Conservation (phyloP, 495 filamentous ascomycete genomes). For the Oidiodendron maius region DNA sequence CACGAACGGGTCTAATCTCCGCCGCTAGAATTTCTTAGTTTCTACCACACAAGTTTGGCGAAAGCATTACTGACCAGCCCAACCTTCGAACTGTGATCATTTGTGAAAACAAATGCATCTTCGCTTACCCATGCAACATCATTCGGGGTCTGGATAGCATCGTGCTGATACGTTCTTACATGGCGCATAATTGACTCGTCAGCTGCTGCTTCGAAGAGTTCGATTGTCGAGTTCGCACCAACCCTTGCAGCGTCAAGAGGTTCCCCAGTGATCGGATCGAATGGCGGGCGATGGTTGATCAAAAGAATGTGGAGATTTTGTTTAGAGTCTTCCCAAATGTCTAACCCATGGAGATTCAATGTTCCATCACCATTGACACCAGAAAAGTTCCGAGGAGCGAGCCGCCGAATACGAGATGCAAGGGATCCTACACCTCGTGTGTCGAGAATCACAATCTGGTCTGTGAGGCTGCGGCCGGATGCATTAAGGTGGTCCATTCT, state of each 20-base stretch:
- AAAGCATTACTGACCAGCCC: constrained; percentile 15
- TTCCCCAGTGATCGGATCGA: constrained; percentile 27
- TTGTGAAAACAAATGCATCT: constrained; percentile 27
- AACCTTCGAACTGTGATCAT: constrained; percentile 29
- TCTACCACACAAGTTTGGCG: not conserved
- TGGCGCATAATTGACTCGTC: constrained; percentile 19
- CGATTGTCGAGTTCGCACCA: constrained; percentile 35
- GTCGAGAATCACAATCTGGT: constrained; percentile 29
- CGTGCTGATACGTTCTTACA: constrained; percentile 25
- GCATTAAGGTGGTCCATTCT: constrained; percentile 19
- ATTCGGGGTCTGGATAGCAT: constrained; percentile 30
- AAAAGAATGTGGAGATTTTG: constrained; percentile 28
- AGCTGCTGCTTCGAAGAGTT: constrained; percentile 24
- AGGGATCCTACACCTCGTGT: constrained; percentile 24
- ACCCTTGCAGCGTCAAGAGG: constrained; percentile 21
- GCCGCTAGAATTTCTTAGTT: constrained; percentile 14
- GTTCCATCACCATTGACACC: constrained; percentile 22
- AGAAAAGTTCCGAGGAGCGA: constrained; percentile 21
- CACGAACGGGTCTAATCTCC: constrained; percentile 17
- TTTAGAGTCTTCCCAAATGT: constrained; percentile 15
- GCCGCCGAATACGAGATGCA: constrained; percentile 20
- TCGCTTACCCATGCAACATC: constrained; percentile 26
- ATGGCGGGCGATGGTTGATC: constrained; percentile 34
- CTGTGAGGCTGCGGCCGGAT: constrained; percentile 10
- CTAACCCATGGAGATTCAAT: constrained; percentile 30